Evolutionary conservation across 2,329 filamentous ascomycete species (phyloP).

Genomic region (Colletotrichum theobromicola): DNA sequence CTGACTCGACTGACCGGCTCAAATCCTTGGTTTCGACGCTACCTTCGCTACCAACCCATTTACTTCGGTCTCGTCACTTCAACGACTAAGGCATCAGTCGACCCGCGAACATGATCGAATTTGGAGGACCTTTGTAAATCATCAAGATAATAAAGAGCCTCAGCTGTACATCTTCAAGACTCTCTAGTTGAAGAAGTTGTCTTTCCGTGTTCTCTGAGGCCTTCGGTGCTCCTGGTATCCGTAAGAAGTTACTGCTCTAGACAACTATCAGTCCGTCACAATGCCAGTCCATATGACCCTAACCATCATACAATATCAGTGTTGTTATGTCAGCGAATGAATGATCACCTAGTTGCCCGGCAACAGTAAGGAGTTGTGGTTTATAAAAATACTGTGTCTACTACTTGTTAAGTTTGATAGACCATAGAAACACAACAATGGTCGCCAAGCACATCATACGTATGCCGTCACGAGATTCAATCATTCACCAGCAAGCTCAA

Average conservation of each 20-base stretch:
- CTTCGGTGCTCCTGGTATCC: accelerated
- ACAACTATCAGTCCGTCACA: background rate
- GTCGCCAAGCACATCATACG: no score
- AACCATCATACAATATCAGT: background rate
- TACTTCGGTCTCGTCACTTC: background rate
- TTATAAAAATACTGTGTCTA: no score
- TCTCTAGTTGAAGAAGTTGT: background rate
- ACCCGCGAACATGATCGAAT: accelerated
- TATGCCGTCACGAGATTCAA: accelerated
- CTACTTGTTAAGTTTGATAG: no score
- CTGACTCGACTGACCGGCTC: no score
- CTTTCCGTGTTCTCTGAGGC: background rate
- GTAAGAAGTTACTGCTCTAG: background rate
- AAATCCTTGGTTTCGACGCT: no score
- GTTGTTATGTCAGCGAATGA: background rate
- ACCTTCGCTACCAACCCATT: no score
- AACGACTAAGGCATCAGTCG: accelerated
- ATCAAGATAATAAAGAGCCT: accelerated
- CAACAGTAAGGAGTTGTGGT: background rate
- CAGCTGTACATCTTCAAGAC: background rate
- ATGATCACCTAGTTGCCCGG: background rate
- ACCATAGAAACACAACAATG: no score
- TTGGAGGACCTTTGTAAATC: accelerated
- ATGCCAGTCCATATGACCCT: background rate
- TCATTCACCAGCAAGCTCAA: background rate